Base-by-base conservation (phyloP, 2,329 filamentous ascomycete species). In the Diaporthe helianthi region DNA sequence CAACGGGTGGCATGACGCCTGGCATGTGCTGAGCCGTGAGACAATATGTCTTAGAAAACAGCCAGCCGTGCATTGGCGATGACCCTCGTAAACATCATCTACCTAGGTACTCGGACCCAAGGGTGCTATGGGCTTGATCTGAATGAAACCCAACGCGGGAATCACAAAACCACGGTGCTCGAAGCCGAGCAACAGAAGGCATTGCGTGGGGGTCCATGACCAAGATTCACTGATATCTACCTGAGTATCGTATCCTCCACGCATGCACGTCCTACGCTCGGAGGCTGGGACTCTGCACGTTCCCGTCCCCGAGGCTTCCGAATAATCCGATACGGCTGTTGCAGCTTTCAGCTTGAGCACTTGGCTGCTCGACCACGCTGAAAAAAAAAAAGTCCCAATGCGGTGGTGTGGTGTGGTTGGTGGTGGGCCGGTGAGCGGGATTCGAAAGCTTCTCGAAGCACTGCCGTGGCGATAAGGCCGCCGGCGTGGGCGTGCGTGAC, bases 371-470 rank as follows among this genome's bases (percentile, higher is more conserved):
- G 26, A 33, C 41, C 8, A 24, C 46, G 19, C 12, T 8, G 29
- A 41, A 47, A 8, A 6, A 19, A 24, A 60, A 44, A n/a, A 1
- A 5, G 36, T 38, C 36, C 36, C 58, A 47, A 47, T 10, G 1
- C n/a, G n/a, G n/a, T n/a, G n/a, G n/a, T n/a, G n/a, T n/a, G n/a
- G n/a, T n/a, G n/a, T n/a, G n/a, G n/a, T n/a, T n/a, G n/a, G n/a
- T 49, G 44, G 58, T 19, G 33, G n/a, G 26, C 19, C 12, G 29
- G 29, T 36, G 58, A 36, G 29, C 29, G 15, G n/a, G 12, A 17
- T 29, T 58, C 36, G 36, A 63, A 46, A 36, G 44, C 58, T 61
- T 61, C 58, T 47, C 26, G 41, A 63, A 63, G 29, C 58, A 24
- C 58, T 26, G 44, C 58, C 13, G 29, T 22, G 13, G 15, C 36